phyloP scores from a whole-genome alignment of 352 stramenopile genomes.

The Globisporangium polare region DNA sequence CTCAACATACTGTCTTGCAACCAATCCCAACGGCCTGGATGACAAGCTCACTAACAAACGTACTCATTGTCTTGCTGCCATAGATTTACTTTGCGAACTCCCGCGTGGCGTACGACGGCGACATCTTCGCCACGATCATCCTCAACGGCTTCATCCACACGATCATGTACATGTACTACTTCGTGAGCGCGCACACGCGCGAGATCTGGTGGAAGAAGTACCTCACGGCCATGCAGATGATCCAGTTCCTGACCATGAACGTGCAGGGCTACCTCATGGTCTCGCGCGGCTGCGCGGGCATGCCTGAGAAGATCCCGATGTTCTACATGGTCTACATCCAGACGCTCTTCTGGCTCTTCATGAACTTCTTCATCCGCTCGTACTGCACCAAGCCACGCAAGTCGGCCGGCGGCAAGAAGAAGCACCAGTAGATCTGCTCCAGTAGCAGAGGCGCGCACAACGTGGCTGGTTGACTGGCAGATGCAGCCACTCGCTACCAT shows the following conservation, averaged over 20 bases:
- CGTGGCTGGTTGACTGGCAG: not conserved
- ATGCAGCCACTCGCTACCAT: not conserved
- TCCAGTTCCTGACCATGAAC: conserved; percentile 92
- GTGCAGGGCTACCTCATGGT: conserved; percentile 72
- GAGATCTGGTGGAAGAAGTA: conserved; percentile 98
- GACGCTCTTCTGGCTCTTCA: conserved; percentile 94
- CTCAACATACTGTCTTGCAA: no score
- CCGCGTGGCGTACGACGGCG: conserved; percentile 94
- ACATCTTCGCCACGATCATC: conserved; percentile 96
- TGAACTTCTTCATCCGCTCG: conserved; percentile 95
- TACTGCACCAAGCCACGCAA: conserved; percentile 80
- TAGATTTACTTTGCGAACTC: conserved; percentile 95
- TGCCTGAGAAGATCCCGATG: conserved; percentile 68
- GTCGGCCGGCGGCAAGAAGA: conserved; percentile 47
- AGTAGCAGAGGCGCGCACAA: not conserved
- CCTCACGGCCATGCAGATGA: conserved; percentile 94
- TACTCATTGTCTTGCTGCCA: not conserved
- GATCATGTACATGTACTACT: conserved; percentile 99
- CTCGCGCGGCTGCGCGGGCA: conserved; percentile 87
- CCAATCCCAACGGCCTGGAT: no score
- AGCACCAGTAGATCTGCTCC: conserved; percentile 29
- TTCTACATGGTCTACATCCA: conserved; percentile 96
- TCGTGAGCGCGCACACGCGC: conserved; percentile 95
- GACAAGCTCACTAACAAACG: not conserved
- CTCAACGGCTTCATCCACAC: conserved; percentile 98